Conservation (phyloP, 2,329 filamentous ascomycete genomes). For the Mollisiaceae sp. region DNA sequence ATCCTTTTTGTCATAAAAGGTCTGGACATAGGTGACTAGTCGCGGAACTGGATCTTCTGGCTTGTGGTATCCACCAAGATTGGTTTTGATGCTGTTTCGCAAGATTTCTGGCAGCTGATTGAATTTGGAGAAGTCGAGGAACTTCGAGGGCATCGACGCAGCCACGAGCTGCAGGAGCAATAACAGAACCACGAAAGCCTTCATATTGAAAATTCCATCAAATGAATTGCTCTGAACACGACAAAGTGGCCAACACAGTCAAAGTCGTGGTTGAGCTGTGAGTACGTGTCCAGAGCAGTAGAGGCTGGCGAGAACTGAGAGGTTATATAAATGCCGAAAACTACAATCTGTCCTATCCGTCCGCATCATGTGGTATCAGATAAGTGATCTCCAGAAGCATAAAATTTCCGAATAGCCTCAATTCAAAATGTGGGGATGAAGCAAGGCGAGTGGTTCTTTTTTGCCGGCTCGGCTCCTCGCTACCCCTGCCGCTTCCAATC, state of each 20-base stretch:
- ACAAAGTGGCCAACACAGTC: background rate
- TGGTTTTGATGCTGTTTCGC: background rate
- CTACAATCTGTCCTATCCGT: constrained; percentile 5
- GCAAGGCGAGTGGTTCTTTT: background rate
- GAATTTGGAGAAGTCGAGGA: constrained; percentile 2
- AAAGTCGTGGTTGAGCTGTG: background rate
- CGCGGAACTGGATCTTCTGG: constrained; percentile 13
- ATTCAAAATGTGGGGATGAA: background rate
- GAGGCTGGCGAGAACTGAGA: background rate
- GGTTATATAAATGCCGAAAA: background rate
- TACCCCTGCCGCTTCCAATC: background rate
- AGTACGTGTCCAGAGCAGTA: background rate
- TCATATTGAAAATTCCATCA: background rate
- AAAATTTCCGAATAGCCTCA: constrained; percentile 12
- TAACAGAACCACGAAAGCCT: background rate
- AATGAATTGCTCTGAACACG: background rate
- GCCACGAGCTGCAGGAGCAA: background rate
- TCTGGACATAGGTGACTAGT: constrained; percentile 65
- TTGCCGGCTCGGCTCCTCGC: constrained; percentile 5
- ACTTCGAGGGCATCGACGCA: background rate
- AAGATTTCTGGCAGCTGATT: background rate
- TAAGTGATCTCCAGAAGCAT: background rate
- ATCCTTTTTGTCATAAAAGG: constrained; percentile 57
- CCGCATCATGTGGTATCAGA: constrained; percentile 4
- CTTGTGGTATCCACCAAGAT: background rate